phyloP scores from a whole-genome alignment of 441 rosid species.

The Arabidopsis lyrata region DNA sequence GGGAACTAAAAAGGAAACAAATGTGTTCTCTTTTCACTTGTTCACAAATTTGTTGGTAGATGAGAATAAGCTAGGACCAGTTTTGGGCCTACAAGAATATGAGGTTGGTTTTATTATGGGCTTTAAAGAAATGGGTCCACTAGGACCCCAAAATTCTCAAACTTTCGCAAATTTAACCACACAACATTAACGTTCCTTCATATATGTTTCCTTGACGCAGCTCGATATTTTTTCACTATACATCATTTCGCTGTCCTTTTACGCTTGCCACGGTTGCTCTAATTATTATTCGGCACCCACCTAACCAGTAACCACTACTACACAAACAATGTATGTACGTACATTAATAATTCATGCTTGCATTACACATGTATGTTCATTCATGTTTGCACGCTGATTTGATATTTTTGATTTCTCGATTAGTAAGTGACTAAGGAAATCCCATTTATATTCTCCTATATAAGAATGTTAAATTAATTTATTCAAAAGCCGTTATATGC shows the following conservation, averaged over 20 bases:
- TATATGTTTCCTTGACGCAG: not conserved
- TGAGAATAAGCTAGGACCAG: slow-evolving; percentile 41
- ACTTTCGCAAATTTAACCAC: slow-evolving; percentile 28
- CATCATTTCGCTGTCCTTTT: slow-evolving; percentile 4
- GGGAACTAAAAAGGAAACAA: not conserved
- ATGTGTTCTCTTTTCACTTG: slow-evolving; percentile 11
- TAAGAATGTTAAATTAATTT: not conserved
- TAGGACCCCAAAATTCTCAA: not conserved
- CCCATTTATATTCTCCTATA: not conserved
- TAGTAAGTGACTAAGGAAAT: not conserved
- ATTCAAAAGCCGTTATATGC: not conserved
- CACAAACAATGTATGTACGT: slow-evolving; percentile 11
- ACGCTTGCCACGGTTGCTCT: slow-evolving; percentile 20
- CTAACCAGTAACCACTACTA: slow-evolving; percentile 24
- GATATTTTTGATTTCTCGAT: not conserved
- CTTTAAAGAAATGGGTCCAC: slow-evolving; percentile 26
- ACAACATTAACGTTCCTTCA: slow-evolving; percentile 3
- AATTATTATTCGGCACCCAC: slow-evolving; percentile 24
- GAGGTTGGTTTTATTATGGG: slow-evolving; percentile 27
- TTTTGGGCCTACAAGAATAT: slow-evolving; percentile 28
- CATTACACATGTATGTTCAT: slow-evolving; percentile 20
- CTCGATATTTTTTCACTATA: slow-evolving; percentile 1
- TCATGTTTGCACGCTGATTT: slow-evolving; percentile 11
- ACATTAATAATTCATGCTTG: not conserved
- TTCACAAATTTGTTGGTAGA: slow-evolving; percentile 28